Evolutionary conservation across 257 asterid genomes (phyloP), one percentile per base, ranked within the genome.

Genomic region (Plantago ovata): DNA sequence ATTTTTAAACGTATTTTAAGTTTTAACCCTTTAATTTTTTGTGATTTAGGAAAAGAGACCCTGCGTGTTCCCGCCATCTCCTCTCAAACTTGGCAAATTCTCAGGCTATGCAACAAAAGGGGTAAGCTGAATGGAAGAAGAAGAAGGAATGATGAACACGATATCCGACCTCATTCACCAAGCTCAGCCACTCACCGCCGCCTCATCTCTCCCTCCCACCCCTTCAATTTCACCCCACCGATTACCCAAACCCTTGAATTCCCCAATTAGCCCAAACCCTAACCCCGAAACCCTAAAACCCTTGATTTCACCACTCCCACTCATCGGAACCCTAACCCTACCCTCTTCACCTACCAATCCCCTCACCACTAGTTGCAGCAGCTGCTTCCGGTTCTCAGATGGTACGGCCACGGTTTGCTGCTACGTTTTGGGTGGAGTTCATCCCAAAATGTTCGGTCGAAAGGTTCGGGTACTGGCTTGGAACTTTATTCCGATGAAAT

Each of bases 351-450:
- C 59, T 5, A 52, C 13, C 20, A 21, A 36, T 13, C 19, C 16
- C 42, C 42, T 66, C 10, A 38, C 61, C 21, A 62, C 69, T 45
- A 58, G 69, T 13, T 82, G 95, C 48, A 65, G 62, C 61, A 65
- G 62, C 61, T 82, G 95, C 78, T 81, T 84, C 60, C 86, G 58
- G 70, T 84, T 90, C 44, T 69, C 79, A n/a, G 95, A 90, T 63
- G 78, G 58, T 38, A 73, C 86, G 12, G 76, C 79, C 32, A 63
- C 76, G 38, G 10, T 87, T 60, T 87, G 96, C 73, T 87, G 95
- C 51, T 95, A 87, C 64, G 57, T 84, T 70, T 69, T 84, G 70
- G 73, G 71, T 55, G 36, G 36, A 4, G 2, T 83, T 87, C 49
- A 72, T 69, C 74, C 73, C 75, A 68, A 50, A 64, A 55, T 80